These are phyloP conservation scores for Entomortierella lignicola DNA, from an alignment of 192 early-diverging fungal genomes.

Conservation along the genomic window DNA sequence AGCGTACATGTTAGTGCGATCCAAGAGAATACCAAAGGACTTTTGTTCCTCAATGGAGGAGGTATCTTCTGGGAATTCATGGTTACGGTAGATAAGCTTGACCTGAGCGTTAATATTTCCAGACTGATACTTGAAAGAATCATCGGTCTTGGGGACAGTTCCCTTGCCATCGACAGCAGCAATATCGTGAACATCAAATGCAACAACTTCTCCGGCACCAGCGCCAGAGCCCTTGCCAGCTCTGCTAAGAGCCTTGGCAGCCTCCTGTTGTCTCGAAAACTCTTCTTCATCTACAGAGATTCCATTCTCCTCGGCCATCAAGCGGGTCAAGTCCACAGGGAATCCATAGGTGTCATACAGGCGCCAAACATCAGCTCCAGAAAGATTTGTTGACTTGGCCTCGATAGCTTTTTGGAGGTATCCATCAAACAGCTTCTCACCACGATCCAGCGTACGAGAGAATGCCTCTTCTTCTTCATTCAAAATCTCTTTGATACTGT, in stretches of 20 bases:
- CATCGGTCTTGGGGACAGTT: constrained; percentile 85
- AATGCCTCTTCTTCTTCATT: constrained; percentile 97
- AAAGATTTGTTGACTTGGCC: constrained; percentile 68
- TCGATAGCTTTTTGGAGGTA: constrained; percentile 76
- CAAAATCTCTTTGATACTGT: constrained; percentile 93
- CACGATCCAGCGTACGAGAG: constrained; percentile 96
- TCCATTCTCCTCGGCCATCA: constrained; percentile 98
- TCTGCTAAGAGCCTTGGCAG: constrained; percentile 81
- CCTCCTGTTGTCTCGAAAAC: constrained; percentile 82
- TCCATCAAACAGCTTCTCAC: constrained; percentile 92
- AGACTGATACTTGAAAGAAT: constrained; percentile 82
- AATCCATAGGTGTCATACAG: constrained; percentile 99
- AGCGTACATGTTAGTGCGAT: constrained; percentile 98
- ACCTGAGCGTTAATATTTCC: constrained; percentile 80
- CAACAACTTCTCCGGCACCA: constrained; percentile 69
- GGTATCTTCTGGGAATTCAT: constrained; percentile 59
- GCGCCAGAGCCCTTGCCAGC: constrained; percentile 62
- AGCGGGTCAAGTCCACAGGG: constrained; percentile 95
- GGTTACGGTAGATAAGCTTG: constrained; percentile 81
- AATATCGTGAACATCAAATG: constrained; percentile 92
- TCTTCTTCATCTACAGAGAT: constrained; percentile 85
- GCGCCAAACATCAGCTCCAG: constrained; percentile 95
- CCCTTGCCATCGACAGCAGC: constrained; percentile 82
- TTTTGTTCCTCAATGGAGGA: constrained; percentile 64
- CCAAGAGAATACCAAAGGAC: constrained; percentile 89